Base-by-base conservation (phyloP, 192 early-diverging fungal species). In the Linnemannia zychae region DNA sequence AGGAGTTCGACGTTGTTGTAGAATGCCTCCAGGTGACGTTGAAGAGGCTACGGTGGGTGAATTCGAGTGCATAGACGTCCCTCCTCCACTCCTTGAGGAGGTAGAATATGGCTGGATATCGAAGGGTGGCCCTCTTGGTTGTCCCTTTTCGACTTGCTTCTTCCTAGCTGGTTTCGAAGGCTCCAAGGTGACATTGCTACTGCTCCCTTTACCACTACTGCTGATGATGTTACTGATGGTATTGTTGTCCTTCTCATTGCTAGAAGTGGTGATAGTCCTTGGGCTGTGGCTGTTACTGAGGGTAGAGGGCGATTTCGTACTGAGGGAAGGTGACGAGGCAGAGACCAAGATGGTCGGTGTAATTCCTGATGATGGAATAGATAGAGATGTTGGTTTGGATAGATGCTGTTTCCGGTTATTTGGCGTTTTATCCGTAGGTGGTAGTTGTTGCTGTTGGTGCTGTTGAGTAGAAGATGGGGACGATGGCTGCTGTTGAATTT, bases 311-410 rank as follows among this genome's bases (percentile, higher is more conserved):
- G 31, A 12, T 63, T 63, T 63, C 11, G 13, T 28, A 3, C 24
- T 63, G 57, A 28, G 57, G 57, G 57, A 63, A 15, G 57, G 57
- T 31, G 57, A 63, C 28, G 57, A 63, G 24, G 57, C 57, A 31
- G 57, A 28, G 57, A 63, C 57, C 0, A 63, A 28, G 57, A 63
- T 63, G 57, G 24, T 63, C 57, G 57, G 57, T 63, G 57, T 63
- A 12, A 63, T 63, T 63, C 57, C 57, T 63, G 57, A 63, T 63
- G 57, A 33, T 28, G 57, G 57, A 63, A 31, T 31, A 31, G 57
- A 63, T 31, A 63, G 28, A 63, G 57, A 63, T 63, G 28, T 63
- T 31, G 57, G 57, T 31, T 63, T 63, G 2, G 57, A 63, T 31
- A 63, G 28, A 33, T 63, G 7, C 57, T 57, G 3, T n/a, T 63